Evolutionary conservation across 169 alveolate species (phyloP), one percentile per base, ranked within the genome.

Genomic region (Plasmodium blacklocki): DNA sequence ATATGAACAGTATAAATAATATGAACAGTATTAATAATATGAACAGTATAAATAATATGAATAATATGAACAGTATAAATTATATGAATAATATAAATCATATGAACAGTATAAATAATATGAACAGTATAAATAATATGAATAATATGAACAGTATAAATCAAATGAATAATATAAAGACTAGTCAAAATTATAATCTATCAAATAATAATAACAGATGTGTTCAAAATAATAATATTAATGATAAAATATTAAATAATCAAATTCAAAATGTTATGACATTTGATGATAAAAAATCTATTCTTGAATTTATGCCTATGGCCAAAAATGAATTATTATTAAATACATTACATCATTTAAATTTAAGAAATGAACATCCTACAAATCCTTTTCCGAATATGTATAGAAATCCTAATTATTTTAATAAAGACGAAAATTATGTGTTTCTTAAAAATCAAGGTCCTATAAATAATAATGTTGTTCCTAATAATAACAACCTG

Each of bases 281-380:
- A 23, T 54, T 23, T 54, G 74, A 70, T 58, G 64, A 68, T 18
- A 70, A 54, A 68, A 45, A 56, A 68, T 54, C 85, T 47, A 68
- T 83, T n/a, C 68, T 83, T 19, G 91, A 83, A 39, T 68, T 68
- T 83, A 83, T 83, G 91, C 91, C 91, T 4, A 19, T 83, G 85
- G 91, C 91, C 7, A 70, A 63, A 56, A 83, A 83, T 43, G 70
- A 83, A 68, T 54, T 68, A 45, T 68, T 83, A 68, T 68, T 83
- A 49, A 83, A 83, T 56, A 83, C 91, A 19, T 19, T 83, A 39
- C 91, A 83, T 83, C 80, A 83, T 32, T 12, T 52, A 47, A 67
- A 83, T 3, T 39, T 83, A 62, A 39, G 83, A 72, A 83, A 83
- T 56, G 64, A 45, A 4, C 68, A 83, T 12, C 29, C 56, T n/a